These are phyloP conservation scores for Sporisorium graminicola DNA, from an alignment of 1,284 basidiomycete species.

Conservation along the genomic window DNA sequence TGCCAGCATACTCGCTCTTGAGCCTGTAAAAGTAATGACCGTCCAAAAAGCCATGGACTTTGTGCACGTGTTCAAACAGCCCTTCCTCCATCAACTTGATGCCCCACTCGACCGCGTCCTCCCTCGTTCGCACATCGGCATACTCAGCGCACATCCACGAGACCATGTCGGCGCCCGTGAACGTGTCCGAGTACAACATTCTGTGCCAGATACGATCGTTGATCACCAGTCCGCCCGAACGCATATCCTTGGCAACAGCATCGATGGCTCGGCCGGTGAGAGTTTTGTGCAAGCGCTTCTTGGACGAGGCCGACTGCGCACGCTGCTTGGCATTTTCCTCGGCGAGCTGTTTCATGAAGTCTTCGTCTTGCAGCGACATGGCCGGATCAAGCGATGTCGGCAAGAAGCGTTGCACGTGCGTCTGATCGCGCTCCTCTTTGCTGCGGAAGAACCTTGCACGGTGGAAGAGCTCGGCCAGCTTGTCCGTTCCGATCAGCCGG, in stretches of 20 bases:
- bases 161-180: conserved; percentile 67
- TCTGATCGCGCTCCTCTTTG: conserved; percentile 38
- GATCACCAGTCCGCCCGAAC: conserved; percentile 57
- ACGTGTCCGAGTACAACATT: conserved; percentile 63
- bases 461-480: conserved; percentile 85
- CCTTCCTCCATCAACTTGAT: conserved; percentile 57
- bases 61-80: conserved; percentile 64
- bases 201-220: conserved; percentile 66
- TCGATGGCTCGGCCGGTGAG: conserved; percentile 37
- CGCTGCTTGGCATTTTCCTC: conserved; percentile 52
- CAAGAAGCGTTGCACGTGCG: conserved; percentile 59
- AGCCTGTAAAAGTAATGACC: conserved; percentile 68
- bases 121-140: conserved; percentile 59
- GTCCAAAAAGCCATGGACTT: conserved; percentile 65
- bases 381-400: conserved; percentile 68
- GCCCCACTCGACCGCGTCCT: conserved; percentile 64
- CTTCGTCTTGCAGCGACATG: conserved; percentile 61
- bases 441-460: conserved; percentile 52
- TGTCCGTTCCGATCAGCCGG: conserved; percentile 88
- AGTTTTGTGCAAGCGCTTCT: conserved; percentile 46
- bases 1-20: conserved; percentile 40
- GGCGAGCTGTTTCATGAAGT: conserved; percentile 62
- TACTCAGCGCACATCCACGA: conserved; percentile 65
- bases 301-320: conserved; percentile 31
- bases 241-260: conserved; percentile 61